Percentiles rank a stretch among this genome's conserved stretches.
Evolutionary conservation across 1,139 yeast genomes (phyloP).

Genomic region (Yamadazyma kanchanaburiensis): DNA sequence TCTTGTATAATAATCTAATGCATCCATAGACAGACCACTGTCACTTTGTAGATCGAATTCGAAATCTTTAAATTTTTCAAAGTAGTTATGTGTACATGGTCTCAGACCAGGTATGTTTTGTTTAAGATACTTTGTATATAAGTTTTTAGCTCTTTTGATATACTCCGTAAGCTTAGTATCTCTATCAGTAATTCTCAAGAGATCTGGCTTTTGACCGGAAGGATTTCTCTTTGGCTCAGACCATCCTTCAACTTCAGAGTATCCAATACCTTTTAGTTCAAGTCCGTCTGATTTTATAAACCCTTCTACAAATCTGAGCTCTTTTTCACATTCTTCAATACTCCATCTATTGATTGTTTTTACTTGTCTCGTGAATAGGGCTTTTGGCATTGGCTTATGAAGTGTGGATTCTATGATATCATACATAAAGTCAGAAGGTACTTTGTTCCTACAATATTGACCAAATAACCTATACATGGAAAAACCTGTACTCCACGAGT

Average conservation of each 20-base stretch:
- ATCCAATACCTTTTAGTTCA: slow-evolving; percentile 2
- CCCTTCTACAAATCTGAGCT: slow-evolving; percentile 17
- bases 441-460: slow-evolving; percentile 22
- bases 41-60: slow-evolving; percentile 2
- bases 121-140: slow-evolving; percentile 8
- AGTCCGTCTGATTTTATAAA: neutral
- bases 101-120: slow-evolving; percentile 7
- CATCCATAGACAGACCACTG: slow-evolving; percentile 5
- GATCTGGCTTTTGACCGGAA: too few species aligned
- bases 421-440: slow-evolving; percentile 19
- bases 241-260: too few species aligned
- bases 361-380: slow-evolving; percentile 17
- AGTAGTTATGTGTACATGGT: slow-evolving; percentile 3
- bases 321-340: slow-evolving; percentile 27
- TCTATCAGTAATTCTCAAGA: slow-evolving; percentile 7
- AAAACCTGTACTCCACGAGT: slow-evolving; percentile 41
- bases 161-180: slow-evolving; percentile 7
- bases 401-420: slow-evolving; percentile 22
- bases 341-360: slow-evolving; percentile 33
- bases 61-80: slow-evolving; percentile 2
- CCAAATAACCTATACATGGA: slow-evolving; percentile 45
- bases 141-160: slow-evolving; percentile 9
- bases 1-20: slow-evolving; percentile 3
- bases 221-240: too few species aligned
- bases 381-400: slow-evolving; percentile 19